These are phyloP conservation scores for Blastobotrys capitulatus DNA, from an alignment of 1,139 yeast genomes.

Conservation along the genomic window DNA sequence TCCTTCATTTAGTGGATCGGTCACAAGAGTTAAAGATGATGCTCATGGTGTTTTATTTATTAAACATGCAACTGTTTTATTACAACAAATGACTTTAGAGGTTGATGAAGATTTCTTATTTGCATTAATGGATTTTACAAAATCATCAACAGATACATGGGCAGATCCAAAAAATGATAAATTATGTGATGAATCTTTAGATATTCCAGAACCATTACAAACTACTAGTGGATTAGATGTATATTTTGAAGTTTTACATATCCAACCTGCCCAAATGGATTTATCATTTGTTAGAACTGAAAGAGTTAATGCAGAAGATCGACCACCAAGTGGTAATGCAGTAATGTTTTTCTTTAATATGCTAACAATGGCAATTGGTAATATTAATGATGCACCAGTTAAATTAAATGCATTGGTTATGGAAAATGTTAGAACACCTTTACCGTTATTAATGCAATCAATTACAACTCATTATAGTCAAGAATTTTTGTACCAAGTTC, in stretches of 20 bases:
- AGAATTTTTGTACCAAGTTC: conserved; percentile 85
- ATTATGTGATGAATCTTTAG: conserved; percentile 57
- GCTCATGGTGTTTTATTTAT: conserved; percentile 85
- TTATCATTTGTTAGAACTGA: conserved; percentile 91
- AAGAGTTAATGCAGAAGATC: conserved; percentile 56
- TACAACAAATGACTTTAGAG: conserved; percentile 90
- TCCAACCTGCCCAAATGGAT: conserved; percentile 87
- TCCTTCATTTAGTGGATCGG: conserved; percentile 82
- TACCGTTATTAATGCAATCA: conserved; percentile 65
- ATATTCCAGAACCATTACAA: conserved; percentile 65
- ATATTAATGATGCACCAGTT: conserved; percentile 95
- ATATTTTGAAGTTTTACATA: conserved; percentile 86
- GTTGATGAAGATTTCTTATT: conserved; percentile 90
- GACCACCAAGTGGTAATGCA: conserved; percentile 56
- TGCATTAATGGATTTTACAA: conserved; percentile 70
- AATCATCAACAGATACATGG: conserved; percentile 46
- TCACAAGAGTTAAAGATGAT: conserved; percentile 80
- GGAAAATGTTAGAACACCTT: conserved; percentile 84
- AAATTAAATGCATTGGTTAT: conserved; percentile 78
- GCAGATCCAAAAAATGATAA: conserved; percentile 24
- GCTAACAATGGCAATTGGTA: conserved; percentile 94
- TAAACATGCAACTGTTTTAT: conserved; percentile 81
- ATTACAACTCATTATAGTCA: conserved; percentile 86
- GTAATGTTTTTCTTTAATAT: conserved; percentile 70
- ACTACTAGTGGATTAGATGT: conserved; percentile 63